Evolutionary conservation across 176 grass and related monocot species (phyloP), one percentile per base, ranked within the genome.

Genomic region (Cenchrus fungigraminus): DNA sequence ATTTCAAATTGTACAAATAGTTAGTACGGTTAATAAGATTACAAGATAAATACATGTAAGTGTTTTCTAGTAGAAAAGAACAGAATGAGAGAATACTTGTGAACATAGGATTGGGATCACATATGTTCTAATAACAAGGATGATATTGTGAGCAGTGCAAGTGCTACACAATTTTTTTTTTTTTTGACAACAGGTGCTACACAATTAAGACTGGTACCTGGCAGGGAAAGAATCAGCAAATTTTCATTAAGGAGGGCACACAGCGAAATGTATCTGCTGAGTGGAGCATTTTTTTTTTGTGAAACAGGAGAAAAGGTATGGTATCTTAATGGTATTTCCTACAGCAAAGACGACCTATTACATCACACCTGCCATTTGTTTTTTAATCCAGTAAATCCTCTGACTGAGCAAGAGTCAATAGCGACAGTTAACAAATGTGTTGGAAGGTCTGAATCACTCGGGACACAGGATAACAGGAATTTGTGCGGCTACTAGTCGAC

Each of bases 301-400:
- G 62, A 80, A 55, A 61, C 55, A 62, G 10, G 68, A 61, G n/a
- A 46, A 82, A 82, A 14, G 31, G 32, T 69, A 81, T 70, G 32
- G 56, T 61, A 44, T 17, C 34, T 45, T 3, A 82, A 82, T 56
- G 29, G 1, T 37, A 12, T 56, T 25, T 81, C 78, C 64, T 69
- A 68, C 65, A 68, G 25, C 6, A n/a, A 82, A 69, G 50, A 25
- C 6, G 31, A 58, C 20, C 1, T 68, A 81, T 81, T 68, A n/a
- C 12, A 9, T n/a, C 51, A 69, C 3, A 1, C 9, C 4, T 55
- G 10, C 73, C 52, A 53, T 40, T 68, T 37, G 37, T 40, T 40
- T 40, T 40, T n/a, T 37, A 65, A 66, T 52, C 15, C 4, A 45
- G 19, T 64, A 19, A 34, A 65, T 66, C 53, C 61, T 61, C 62